Percentiles rank a stretch among this genome's conserved stretches.
Evolutionary conservation across 108 stramenopile species (phyloP).

Genomic region (Nannochloropsis granulata): DNA sequence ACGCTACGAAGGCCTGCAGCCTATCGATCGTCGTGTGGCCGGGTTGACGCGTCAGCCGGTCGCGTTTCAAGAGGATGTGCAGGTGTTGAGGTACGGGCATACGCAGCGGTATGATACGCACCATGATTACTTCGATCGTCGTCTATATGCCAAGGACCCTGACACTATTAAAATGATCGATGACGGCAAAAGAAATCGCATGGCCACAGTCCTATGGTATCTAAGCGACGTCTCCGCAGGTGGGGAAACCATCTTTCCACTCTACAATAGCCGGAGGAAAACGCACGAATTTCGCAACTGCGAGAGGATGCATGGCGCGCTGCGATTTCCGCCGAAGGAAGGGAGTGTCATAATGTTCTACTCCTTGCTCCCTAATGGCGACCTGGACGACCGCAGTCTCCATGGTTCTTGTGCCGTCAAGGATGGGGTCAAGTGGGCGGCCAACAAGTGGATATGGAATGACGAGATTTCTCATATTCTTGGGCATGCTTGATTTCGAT

Average conservation of each 20-base stretch:
- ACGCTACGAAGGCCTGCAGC: slow-evolving; percentile 28
- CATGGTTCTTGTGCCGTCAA: slow-evolving; percentile 32
- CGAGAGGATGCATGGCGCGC: neutral
- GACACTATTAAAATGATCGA: slow-evolving; percentile 15
- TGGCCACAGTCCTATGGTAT: slow-evolving; percentile 26
- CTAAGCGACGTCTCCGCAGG: slow-evolving; percentile 30
- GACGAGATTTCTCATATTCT: neutral
- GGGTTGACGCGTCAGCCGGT: slow-evolving; percentile 47
- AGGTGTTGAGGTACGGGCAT: slow-evolving; percentile 23
- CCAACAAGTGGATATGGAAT: slow-evolving; percentile 35
- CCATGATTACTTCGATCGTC: slow-evolving; percentile 54
- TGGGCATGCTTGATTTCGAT: neutral
- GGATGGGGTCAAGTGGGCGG: slow-evolving; percentile 32
- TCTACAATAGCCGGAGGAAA: neutral
- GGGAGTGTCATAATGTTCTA: slow-evolving; percentile 33
- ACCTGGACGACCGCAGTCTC: slow-evolving; percentile 32
- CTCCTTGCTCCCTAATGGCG: slow-evolving; percentile 27
- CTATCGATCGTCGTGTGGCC: slow-evolving; percentile 49
- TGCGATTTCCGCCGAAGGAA: neutral
- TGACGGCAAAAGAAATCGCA: slow-evolving; percentile 14
- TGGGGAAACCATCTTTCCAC: slow-evolving; percentile 26
- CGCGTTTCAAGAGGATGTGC: slow-evolving; percentile 53
- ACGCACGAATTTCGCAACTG: slow-evolving; percentile 6
- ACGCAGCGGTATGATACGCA: slow-evolving; percentile 57
- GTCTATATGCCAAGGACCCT: slow-evolving; percentile 3